These are phyloP conservation scores for Russula olivacea DNA, from an alignment of 768 basidiomycete species.

Conservation along the genomic window DNA sequence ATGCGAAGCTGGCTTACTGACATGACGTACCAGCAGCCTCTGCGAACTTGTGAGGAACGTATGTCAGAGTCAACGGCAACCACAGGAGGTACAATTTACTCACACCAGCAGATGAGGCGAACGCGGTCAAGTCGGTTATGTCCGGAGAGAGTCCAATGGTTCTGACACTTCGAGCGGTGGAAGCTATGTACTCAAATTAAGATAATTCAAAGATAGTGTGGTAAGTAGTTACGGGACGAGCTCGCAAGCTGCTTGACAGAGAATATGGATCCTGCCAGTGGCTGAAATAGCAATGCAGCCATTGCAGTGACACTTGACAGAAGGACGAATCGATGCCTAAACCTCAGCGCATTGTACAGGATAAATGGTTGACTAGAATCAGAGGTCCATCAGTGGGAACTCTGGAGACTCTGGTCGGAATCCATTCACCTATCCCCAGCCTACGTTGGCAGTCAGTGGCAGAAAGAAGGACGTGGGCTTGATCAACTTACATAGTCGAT, in stretches of 20 bases:
- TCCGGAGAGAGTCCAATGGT: slow-evolving; percentile 19
- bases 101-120: slow-evolving; percentile 23
- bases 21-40: slow-evolving; percentile 20
- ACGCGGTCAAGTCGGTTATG: slow-evolving; percentile 10
- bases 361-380: slow-evolving; percentile 1
- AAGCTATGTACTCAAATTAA: background rate
- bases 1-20: slow-evolving; percentile 4
- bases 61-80: slow-evolving; percentile 8
- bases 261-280: slow-evolving; percentile 44
- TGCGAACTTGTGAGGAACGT: slow-evolving; percentile 12
- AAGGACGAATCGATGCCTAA: slow-evolving; percentile 50
- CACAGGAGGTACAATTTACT: slow-evolving; percentile 34
- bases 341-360: slow-evolving; percentile 37
- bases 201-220: background rate
- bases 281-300: slow-evolving; percentile 46
- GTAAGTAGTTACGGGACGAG: slow-evolving; percentile 30
- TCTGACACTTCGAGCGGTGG: slow-evolving; percentile 15
- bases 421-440: slow-evolving; percentile 11
- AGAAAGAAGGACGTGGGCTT: background rate
- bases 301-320: slow-evolving; percentile 47
- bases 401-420: background rate
- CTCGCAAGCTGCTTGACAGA: slow-evolving; percentile 29
- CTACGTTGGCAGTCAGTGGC: background rate
- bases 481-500: slow-evolving; percentile 52
- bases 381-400: background rate